phyloP scores from a whole-genome alignment of 1,284 basidiomycete genomes.

The Calocybe gambosa region DNA sequence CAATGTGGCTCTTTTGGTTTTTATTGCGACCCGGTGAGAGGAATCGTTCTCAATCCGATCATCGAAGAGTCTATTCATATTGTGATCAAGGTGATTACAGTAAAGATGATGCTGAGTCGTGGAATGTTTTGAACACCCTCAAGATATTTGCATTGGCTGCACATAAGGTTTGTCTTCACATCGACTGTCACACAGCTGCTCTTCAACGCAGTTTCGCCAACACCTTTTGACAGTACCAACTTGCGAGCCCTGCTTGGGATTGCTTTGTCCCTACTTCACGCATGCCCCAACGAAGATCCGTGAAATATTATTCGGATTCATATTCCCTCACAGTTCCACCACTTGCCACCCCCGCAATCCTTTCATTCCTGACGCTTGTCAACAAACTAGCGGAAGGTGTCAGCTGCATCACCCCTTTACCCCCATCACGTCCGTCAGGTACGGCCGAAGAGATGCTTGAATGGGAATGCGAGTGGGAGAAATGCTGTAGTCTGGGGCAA shows the following conservation, averaged over 20 bases:
- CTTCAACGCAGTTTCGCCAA: not conserved
- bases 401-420: constrained; percentile 30
- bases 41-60: not conserved
- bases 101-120: constrained; percentile 33
- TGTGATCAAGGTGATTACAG: constrained; percentile 40
- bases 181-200: not conserved
- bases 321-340: constrained; percentile 46
- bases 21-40: constrained; percentile 52
- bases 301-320: constrained; percentile 37
- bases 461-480: constrained; percentile 57
- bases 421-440: constrained; percentile 30
- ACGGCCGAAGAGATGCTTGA: constrained; percentile 31
- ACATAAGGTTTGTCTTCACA: constrained; percentile 42
- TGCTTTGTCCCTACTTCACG: constrained; percentile 40
- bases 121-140: constrained; percentile 42
- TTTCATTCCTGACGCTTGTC: constrained; percentile 56
- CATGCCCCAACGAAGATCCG: constrained; percentile 16
- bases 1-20: constrained; percentile 74
- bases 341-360: constrained; percentile 61
- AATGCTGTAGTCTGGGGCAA: constrained; percentile 40
- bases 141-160: constrained; percentile 62
- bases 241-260: constrained; percentile 51
- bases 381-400: constrained; percentile 31
- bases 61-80: not conserved
- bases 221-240: constrained; percentile 43